Base-by-base conservation (phyloP, 139 green algal species). In the Volvox africanus region DNA sequence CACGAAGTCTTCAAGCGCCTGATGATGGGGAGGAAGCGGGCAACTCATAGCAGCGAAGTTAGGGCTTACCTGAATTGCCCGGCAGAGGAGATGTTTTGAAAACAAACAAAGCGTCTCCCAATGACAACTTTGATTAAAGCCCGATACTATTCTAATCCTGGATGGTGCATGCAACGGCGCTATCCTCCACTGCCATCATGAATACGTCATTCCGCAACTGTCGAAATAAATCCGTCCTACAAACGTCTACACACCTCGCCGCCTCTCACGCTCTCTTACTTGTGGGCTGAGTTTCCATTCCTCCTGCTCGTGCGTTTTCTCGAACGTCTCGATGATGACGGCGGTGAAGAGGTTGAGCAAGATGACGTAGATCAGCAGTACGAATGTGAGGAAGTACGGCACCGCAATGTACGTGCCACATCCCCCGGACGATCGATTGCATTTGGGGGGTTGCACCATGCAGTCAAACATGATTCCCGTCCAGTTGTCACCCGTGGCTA, bases 261-360 rank as follows among this genome's bases (percentile, higher is more conserved):
- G 28, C 26, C 76, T 18, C 71, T 1, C 65, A 2, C 71, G 26
- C 71, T 17, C 44, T 11, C 85, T 35, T 13, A 68, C 82, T 80
- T 93, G 61, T 0, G 95, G 94, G 71, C 90, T 89, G 12, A 96
- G 93, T 82, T 94, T 95, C 94, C 94, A 96, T 35, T 93, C 93
- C 80, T 95, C 93, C 89, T 94, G 92, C 80, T 92, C 83, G 85
- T 92, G 88, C 36, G 87, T 92, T 73, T 95, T 95, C 86, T 98
- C 95, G 76, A 98, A 98, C 67, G 95, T 97, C 91, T 98, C 95
- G 84, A 97, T 93, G 93, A 97, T 96, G 76, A 97, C 93, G n/a
- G 95, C 94, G 13, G 93, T 96, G 92, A 97, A 97, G 33, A 97
- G 93, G 90, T 97, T 96, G 86, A 96, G 91, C 93, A 98, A 94